Percentiles rank a stretch among this genome's conserved stretches.
Conservation (phyloP, 176 grass and related monocot genomes). For the Neostapfia colusana region DNA sequence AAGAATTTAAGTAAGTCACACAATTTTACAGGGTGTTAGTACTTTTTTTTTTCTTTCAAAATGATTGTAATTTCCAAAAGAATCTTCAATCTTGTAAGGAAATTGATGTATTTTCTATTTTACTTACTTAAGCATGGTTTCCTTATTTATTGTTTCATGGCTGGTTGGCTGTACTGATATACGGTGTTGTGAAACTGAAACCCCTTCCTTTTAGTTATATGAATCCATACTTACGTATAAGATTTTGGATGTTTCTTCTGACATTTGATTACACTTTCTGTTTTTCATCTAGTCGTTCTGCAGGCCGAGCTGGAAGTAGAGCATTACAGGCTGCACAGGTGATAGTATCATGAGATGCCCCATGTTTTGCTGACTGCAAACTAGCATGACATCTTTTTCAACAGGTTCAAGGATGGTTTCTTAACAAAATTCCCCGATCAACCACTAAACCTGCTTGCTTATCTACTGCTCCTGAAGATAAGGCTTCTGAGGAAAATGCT, state of each 20-base stretch:
- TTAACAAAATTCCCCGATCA: slow-evolving; percentile 40
- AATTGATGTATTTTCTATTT: slow-evolving; percentile 8
- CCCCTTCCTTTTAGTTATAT: neutral
- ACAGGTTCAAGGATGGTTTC: slow-evolving; percentile 64
- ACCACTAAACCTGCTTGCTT: slow-evolving; percentile 29
- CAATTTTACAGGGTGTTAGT: neutral
- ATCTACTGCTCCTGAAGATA: slow-evolving; percentile 17
- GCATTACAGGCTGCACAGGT: slow-evolving; percentile 58
- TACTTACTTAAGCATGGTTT: neutral
- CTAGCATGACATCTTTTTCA: slow-evolving; percentile 25
- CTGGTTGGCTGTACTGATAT: slow-evolving; percentile 16
- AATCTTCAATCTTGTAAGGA: neutral
- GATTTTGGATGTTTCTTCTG: slow-evolving; percentile 32
- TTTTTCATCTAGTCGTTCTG: slow-evolving; percentile 39
- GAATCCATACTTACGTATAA: slow-evolving; percentile 1
- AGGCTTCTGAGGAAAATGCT: slow-evolving; percentile 44
- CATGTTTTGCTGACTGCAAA: slow-evolving; percentile 16
- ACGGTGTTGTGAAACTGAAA: neutral
- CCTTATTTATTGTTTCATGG: neutral
- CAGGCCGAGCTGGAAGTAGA: slow-evolving; percentile 47
- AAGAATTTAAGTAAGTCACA: slow-evolving; percentile 59
- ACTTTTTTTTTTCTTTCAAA: slow-evolving; percentile 21
- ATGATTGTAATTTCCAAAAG: neutral
- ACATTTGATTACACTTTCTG: slow-evolving; percentile 24
- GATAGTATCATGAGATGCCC: neutral